Evolutionary conservation across 345 rosid species (phyloP).

Genomic region (Diplotaxis tenuifolia): DNA sequence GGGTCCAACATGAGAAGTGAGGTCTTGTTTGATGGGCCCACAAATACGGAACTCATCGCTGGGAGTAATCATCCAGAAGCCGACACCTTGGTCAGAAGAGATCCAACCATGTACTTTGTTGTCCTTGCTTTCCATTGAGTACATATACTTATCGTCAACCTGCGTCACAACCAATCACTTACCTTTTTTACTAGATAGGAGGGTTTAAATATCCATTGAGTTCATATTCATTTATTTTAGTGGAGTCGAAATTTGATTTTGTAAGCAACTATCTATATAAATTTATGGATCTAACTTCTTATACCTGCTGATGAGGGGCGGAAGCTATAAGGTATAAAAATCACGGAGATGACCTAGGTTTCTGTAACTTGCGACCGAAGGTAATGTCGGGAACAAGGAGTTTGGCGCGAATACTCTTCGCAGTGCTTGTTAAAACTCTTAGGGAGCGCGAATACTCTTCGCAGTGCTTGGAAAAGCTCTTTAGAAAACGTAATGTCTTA

Average conservation of each 20-base stretch:
- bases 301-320: too few relatives aligned
- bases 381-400: too few relatives aligned
- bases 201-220: not conserved
- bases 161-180: slow-evolving; percentile 28
- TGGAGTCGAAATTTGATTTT: not conserved
- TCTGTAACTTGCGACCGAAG: too few relatives aligned
- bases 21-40: slow-evolving; percentile 85
- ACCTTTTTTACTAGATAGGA: not conserved
- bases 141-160: slow-evolving; percentile 95
- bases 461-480: too few relatives aligned
- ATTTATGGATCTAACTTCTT: not conserved
- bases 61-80: slow-evolving; percentile 92
- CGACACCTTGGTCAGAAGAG: slow-evolving; percentile 45
- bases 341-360: too few relatives aligned
- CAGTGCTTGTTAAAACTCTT: too few relatives aligned
- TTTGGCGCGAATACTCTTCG: too few relatives aligned
- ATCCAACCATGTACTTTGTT: slow-evolving; percentile 86
- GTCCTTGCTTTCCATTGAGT: slow-evolving; percentile 55
- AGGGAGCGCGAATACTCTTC: too few relatives aligned
- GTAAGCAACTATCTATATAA: not conserved
- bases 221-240: not conserved
- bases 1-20: slow-evolving; percentile 85
- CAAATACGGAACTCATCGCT: slow-evolving; percentile 60
- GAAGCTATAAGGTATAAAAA: too few relatives aligned
- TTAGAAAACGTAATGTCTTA: too few relatives aligned